phyloP scores from a whole-genome alignment of 352 stramenopile genomes.

The Phytophthora macrochlamydospora region DNA sequence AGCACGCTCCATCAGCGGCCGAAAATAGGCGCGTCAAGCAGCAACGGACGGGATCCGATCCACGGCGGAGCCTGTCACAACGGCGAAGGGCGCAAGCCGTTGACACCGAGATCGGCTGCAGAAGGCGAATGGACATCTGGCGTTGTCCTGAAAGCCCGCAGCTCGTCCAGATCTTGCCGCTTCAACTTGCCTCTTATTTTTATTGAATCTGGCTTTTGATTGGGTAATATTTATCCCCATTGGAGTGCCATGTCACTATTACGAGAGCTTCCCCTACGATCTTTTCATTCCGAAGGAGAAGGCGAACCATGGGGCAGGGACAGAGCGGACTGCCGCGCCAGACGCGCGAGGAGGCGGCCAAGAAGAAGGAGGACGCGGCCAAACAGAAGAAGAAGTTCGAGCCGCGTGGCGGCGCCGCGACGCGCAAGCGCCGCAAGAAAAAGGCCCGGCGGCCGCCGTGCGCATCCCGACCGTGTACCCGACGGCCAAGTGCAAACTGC shows the following conservation, averaged over 20 bases:
- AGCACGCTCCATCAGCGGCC: slow-evolving; percentile 11
- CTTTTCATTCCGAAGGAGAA: slow-evolving; percentile 24
- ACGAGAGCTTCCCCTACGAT: slow-evolving; percentile 10
- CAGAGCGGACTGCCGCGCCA: slow-evolving; percentile 86
- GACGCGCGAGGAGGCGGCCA: slow-evolving; percentile 78
- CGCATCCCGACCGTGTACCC: slow-evolving; percentile 94
- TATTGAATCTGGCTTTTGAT: background rate
- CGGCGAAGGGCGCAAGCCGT: slow-evolving; percentile 4
- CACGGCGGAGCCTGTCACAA: slow-evolving; percentile 3
- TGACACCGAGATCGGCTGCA: background rate
- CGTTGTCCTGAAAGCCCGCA: too few species aligned
- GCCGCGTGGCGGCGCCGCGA: slow-evolving; percentile 83
- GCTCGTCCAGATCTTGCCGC: background rate
- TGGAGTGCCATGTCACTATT: too few species aligned
- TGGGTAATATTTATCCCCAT: slow-evolving; percentile 4
- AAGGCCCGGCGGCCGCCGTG: slow-evolving; percentile 88
- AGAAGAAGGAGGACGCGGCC: slow-evolving; percentile 92
- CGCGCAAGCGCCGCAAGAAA: slow-evolving; percentile 92
- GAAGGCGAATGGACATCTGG: too few species aligned
- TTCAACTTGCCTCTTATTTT: background rate
- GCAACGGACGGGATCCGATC: slow-evolving; percentile 25
- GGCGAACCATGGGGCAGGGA: slow-evolving; percentile 77
- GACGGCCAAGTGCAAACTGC: slow-evolving; percentile 99
- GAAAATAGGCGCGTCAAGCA: slow-evolving; percentile 25
- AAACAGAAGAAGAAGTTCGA: slow-evolving; percentile 95